Evolutionary conservation across 345 rosid species (phyloP), one percentile per base, ranked within the genome.

Genomic region (Jatropha curcas): DNA sequence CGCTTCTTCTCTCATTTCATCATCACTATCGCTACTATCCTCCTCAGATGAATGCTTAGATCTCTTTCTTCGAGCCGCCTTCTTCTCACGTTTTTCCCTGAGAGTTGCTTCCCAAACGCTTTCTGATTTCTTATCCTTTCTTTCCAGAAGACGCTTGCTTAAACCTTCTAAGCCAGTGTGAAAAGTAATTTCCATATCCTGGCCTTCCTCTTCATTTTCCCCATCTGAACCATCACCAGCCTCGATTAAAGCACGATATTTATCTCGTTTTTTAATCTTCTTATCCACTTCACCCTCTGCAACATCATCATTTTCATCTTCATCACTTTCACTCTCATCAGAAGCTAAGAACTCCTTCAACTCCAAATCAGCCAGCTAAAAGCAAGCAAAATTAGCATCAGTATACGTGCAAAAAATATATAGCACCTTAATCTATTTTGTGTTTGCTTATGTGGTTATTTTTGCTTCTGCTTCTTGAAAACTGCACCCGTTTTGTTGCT

Each of bases 121-220:
- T 86, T 92, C 95, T 41, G 94, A 71, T 75, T 86, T 79, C 83
- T 84, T 79, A 64, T 88, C 89, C 84, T 84, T 88, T 86, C 89
- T 92, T 78, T 87, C 90, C 45, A 89, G 79, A 74, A 94, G 63
- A 33, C 85, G 89, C 79, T 90, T 91, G 76, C 96, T 89, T 80
- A 92, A 68, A 80, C 90, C 94, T 84, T 95, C 99, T 77, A 95
- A 84, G 63, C 90, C 99, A 46, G 96, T 84, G 76, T 92, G 86
- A 84, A 95, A 95, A 75, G 96, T 90, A 68, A 95, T 87, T 82
- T 89, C 98, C 98, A 95, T 89, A 84, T 92, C 96, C 76, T 84
- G 90, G 77, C 82, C 86, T 57, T 85, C 81, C 2, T 84, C 87
- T 72, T 84, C 83, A 74, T 73, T 78, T 70, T 84, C 93, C 71